These are phyloP conservation scores for Parastagonospora avenae DNA, from an alignment of 2,329 filamentous ascomycete species.

Conservation along the genomic window DNA sequence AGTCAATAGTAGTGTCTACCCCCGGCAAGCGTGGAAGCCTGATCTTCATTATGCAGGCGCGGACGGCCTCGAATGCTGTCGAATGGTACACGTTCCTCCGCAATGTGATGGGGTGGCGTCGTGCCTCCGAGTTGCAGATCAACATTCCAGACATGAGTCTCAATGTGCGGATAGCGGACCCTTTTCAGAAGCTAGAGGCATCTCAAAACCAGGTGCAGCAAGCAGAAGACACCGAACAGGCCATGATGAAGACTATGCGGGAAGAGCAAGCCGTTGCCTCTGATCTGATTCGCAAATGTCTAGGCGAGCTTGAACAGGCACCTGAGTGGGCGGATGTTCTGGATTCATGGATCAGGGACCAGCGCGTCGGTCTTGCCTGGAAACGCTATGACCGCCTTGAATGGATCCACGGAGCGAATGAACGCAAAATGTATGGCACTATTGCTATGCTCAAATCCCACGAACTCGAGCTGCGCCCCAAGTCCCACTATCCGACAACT, in stretches of 20 bases:
- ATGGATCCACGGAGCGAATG: constrained; percentile 69
- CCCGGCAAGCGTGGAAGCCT: constrained; percentile 59
- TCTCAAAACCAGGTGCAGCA: constrained; percentile 49
- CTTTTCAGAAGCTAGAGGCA: constrained; percentile 60
- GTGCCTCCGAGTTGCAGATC: constrained; percentile 62
- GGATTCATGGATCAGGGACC: constrained; percentile 61
- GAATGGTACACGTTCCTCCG: constrained; percentile 73
- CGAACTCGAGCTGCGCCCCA: constrained; percentile 68
- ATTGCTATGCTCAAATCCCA: constrained; percentile 71
- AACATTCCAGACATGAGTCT: constrained; percentile 68
- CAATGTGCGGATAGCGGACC: constrained; percentile 62
- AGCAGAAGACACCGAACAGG: constrained; percentile 54
- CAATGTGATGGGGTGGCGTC: constrained; percentile 63
- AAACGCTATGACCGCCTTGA: constrained; percentile 71
- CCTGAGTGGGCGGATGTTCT: constrained; percentile 66
- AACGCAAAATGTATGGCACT: constrained; percentile 71
- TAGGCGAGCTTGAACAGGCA: constrained; percentile 62
- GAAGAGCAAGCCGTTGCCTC: constrained; percentile 62
- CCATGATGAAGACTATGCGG: constrained; percentile 50
- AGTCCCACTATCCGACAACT: constrained; percentile 66
- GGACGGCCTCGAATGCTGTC: constrained; percentile 64
- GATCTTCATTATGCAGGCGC: constrained; percentile 65
- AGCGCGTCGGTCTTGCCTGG: constrained; percentile 70
- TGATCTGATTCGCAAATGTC: constrained; percentile 61
- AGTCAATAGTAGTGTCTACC: constrained; percentile 68